Evolutionary conservation across 2,329 filamentous ascomycete species (phyloP).

Genomic region (Colletotrichum tamarilloi): DNA sequence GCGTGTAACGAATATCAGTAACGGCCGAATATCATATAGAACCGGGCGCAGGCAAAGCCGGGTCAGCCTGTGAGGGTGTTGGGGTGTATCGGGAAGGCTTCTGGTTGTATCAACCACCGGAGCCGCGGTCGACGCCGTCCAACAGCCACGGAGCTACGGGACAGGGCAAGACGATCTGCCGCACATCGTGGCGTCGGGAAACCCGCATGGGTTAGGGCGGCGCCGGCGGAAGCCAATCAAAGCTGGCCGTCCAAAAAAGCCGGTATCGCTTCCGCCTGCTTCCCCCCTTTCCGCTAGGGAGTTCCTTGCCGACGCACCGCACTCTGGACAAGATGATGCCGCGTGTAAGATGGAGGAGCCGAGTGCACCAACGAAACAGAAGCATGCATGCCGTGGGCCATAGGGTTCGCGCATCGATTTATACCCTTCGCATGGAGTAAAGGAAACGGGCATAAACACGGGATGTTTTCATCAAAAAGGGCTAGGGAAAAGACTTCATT

Average conservation of each 20-base stretch:
- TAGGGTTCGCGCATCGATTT: conserved; percentile 21
- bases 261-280: neutral
- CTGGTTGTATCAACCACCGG: conserved; percentile 8
- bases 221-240: conserved; percentile 11
- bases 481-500: neutral
- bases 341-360: conserved; percentile 24
- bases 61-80: neutral
- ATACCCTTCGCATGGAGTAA: conserved; percentile 36
- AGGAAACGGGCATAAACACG: conserved; percentile 30
- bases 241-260: neutral
- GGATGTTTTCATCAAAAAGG: neutral
- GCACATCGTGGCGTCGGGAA: neutral
- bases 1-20: conserved; percentile 34
- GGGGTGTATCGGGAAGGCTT: conserved; percentile 5
- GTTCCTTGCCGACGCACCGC: neutral
- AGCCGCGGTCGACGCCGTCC: neutral
- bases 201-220: neutral
- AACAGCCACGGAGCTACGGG: neutral
- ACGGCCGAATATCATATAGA: conserved; percentile 32
- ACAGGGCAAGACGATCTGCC: neutral
- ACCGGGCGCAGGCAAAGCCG: conserved; percentile 18
- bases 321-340: neutral
- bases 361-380: conserved; percentile 5
- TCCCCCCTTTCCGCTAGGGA: neutral
- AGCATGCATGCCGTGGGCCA: conserved; percentile 15